Evolutionary conservation across 768 basidiomycete species (phyloP).

Genomic region (Vishniacozyma victoriae): DNA sequence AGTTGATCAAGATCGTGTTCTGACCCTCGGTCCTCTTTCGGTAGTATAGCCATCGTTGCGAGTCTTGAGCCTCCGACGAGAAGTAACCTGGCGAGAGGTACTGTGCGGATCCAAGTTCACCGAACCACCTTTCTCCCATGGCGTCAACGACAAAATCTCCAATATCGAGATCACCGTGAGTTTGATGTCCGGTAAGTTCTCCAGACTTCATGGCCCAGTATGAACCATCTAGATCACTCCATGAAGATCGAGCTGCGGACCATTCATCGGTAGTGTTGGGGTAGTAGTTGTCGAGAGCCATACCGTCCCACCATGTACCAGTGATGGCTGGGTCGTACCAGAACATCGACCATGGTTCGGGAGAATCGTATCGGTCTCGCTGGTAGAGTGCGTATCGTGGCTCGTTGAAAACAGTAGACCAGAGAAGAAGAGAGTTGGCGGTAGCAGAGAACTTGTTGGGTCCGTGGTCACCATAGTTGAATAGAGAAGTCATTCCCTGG

Average conservation of each 20-base stretch:
- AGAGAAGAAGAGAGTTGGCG: constrained; percentile 80
- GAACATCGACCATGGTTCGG: constrained; percentile 77
- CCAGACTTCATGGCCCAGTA: constrained; percentile 89
- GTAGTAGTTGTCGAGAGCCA: constrained; percentile 78
- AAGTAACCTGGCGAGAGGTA: constrained; percentile 78
- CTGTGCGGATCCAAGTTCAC: constrained; percentile 84
- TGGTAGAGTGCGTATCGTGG: constrained; percentile 81
- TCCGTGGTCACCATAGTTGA: constrained; percentile 61
- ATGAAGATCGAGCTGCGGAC: constrained; percentile 84
- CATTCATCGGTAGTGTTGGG: constrained; percentile 67
- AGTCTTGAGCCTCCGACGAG: constrained; percentile 61
- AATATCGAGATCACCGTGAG: constrained; percentile 87
- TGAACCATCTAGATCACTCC: constrained; percentile 78
- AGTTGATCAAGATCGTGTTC: constrained; percentile 77
- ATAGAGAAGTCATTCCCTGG: constrained; percentile 67
- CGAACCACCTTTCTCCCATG: constrained; percentile 86
- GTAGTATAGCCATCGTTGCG: constrained; percentile 83
- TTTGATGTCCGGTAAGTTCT: constrained; percentile 72
- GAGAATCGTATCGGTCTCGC: constrained; percentile 70
- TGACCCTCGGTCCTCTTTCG: constrained; percentile 96
- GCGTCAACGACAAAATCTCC: constrained; percentile 96
- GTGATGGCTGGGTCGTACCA: constrained; percentile 82
- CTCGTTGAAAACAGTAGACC: constrained; percentile 61
- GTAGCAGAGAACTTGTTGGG: constrained; percentile 94
- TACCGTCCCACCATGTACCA: constrained; percentile 88